Conservation (phyloP, 2,329 filamentous ascomycete species). For the Fusarium tjaetaba region DNA sequence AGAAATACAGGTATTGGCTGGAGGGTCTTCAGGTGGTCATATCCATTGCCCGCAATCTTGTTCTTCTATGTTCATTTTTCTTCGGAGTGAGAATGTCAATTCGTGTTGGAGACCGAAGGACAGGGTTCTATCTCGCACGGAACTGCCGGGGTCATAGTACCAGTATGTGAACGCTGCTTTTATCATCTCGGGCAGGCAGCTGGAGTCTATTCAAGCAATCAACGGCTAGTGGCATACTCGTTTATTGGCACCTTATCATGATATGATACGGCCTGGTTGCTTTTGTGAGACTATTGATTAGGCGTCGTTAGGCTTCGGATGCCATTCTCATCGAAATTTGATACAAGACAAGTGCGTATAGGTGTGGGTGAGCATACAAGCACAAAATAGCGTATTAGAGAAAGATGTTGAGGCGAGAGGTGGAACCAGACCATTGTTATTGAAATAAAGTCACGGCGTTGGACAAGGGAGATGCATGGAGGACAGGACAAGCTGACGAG, state of each 20-base stretch:
- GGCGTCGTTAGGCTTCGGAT: background rate
- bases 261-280: background rate
- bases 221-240: background rate
- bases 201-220: background rate
- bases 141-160: slow-evolving; percentile 8
- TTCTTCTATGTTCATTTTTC: slow-evolving; percentile 1
- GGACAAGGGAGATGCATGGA: slow-evolving; percentile 26
- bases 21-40: background rate
- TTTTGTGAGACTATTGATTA: background rate
- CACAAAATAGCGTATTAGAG: background rate
- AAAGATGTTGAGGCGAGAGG: slow-evolving; percentile 17
- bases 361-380: background rate
- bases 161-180: background rate
- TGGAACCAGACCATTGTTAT: slow-evolving; percentile 1
- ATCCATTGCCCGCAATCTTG: slow-evolving; percentile 17
- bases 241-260: background rate
- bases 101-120: background rate
- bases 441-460: slow-evolving; percentile 15
- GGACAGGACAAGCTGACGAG: slow-evolving; percentile 5
- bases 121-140: background rate
- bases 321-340: background rate
- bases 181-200: background rate
- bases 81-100: slow-evolving; percentile 1
- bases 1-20: slow-evolving; percentile 23
- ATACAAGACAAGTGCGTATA: background rate